A percentile compares a stretch with the other conserved stretches of the same genome.
These are phyloP conservation scores for Leishmania martiniquensis DNA, from an alignment of 208 protist species.

Conservation along the genomic window DNA sequence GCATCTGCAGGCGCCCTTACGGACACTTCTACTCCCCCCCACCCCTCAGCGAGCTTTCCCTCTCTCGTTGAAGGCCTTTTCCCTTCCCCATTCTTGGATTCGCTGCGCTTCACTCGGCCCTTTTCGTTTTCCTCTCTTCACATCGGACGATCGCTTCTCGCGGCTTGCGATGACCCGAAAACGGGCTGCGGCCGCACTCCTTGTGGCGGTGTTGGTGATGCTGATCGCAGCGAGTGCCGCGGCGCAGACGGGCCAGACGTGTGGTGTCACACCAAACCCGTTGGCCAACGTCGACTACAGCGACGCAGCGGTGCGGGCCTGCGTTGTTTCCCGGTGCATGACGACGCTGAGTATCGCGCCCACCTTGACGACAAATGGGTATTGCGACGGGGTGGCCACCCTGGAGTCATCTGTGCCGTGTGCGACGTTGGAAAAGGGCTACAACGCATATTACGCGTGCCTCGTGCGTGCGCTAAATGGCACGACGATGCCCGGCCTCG, in stretches of 20 bases:
- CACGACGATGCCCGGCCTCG: neutral
- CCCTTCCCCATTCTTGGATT: neutral
- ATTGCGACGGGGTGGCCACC: constrained; percentile 40
- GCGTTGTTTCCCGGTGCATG: constrained; percentile 38
- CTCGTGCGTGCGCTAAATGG: constrained; percentile 24
- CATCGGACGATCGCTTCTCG: too few relatives aligned
- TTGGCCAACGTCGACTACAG: constrained; percentile 28
- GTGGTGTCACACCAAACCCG: constrained; percentile 24
- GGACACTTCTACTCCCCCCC: too few relatives aligned
- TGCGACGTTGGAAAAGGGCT: constrained; percentile 27
- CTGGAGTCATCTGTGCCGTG: constrained; percentile 31
- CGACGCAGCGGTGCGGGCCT: constrained; percentile 13
- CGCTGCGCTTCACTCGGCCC: neutral
- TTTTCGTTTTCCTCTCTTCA: neutral
- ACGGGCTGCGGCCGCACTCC: neutral
- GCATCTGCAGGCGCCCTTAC: neutral
- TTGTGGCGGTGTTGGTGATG: constrained; percentile 4
- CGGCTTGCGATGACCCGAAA: neutral
- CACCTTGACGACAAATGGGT: constrained; percentile 23
- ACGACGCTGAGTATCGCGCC: constrained; percentile 23
- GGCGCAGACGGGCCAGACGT: constrained; percentile 22
- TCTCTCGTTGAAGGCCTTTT: neutral
- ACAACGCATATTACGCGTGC: constrained; percentile 48
- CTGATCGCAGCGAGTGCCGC: constrained; percentile 4
- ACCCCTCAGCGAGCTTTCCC: too few relatives aligned